Conservation (phyloP, 1,139 yeast species). For the Kodamaea derodonti region DNA sequence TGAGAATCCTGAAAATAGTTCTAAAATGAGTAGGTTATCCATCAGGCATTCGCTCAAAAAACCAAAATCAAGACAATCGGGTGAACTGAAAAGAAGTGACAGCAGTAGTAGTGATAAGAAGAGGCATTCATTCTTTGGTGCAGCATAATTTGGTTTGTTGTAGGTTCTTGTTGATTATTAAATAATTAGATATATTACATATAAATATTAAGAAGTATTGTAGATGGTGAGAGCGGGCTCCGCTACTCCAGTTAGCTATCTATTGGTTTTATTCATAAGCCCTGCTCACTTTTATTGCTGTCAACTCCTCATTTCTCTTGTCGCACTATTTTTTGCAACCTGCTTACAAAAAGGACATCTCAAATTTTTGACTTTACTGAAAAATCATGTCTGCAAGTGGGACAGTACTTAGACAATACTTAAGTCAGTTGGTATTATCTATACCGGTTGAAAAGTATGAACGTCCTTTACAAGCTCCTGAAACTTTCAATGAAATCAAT, state of each 20-base stretch:
- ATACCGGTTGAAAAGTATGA: slow-evolving; percentile 21
- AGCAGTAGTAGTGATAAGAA: slow-evolving; percentile 26
- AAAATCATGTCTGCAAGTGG: slow-evolving; percentile 4
- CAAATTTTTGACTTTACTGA: slow-evolving; percentile 1
- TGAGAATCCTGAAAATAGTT: slow-evolving; percentile 37
- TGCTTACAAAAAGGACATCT: not conserved
- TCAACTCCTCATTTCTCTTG: too few species aligned
- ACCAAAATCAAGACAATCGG: slow-evolving; percentile 28
- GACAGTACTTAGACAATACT: slow-evolving; percentile 14
- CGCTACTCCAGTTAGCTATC: too few species aligned
- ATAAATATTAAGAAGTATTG: not conserved
- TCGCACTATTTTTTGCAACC: not conserved
- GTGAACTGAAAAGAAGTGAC: slow-evolving; percentile 36
- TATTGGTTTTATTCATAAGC: too few species aligned
- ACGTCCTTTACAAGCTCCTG: slow-evolving; percentile 8
- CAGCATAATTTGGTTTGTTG: too few species aligned
- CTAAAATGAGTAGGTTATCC: slow-evolving; percentile 39
- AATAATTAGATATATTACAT: not conserved
- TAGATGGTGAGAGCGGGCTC: too few species aligned
- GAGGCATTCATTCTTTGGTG: slow-evolving; percentile 31
- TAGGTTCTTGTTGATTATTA: not conserved
- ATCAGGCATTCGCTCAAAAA: slow-evolving; percentile 40
- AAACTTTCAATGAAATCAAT: slow-evolving; percentile 6
- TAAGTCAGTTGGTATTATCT: slow-evolving; percentile 24
- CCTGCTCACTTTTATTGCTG: too few species aligned